Evolutionary conservation across 2,329 filamentous ascomycete species (phyloP).

Genomic region (Botryotinia convoluta): DNA sequence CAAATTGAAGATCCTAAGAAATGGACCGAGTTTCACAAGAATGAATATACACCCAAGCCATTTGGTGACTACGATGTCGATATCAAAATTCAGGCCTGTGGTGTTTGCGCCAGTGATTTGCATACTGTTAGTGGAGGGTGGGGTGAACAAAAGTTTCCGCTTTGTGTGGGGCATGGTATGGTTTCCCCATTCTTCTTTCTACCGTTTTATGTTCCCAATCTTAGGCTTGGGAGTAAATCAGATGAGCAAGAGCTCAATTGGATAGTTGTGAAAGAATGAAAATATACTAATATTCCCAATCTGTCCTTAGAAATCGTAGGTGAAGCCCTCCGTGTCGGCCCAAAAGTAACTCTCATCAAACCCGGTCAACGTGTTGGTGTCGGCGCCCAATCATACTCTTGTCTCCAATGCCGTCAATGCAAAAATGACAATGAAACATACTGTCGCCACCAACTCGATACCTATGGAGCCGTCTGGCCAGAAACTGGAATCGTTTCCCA

Average conservation of each 20-base stretch:
- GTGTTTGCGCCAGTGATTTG: slow-evolving; percentile 70
- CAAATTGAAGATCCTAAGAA: slow-evolving; percentile 46
- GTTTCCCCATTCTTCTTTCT: not conserved
- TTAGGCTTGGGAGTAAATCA: not conserved
- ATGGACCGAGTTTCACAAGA: slow-evolving; percentile 38
- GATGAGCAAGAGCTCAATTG: not conserved
- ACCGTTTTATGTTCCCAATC: not conserved
- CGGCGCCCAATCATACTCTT: slow-evolving; percentile 53
- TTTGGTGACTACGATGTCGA: slow-evolving; percentile 87
- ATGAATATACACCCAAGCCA: slow-evolving; percentile 74
- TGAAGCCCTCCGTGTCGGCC: slow-evolving; percentile 63
- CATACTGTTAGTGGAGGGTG: slow-evolving; percentile 65
- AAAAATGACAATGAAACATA: slow-evolving; percentile 56
- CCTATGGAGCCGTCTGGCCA: slow-evolving; percentile 50
- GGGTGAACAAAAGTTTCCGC: slow-evolving; percentile 50
- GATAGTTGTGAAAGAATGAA: not conserved
- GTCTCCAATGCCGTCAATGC: slow-evolving; percentile 54
- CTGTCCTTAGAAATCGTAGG: slow-evolving; percentile 61
- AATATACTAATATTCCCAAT: not conserved
- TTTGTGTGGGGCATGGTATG: slow-evolving; percentile 50
- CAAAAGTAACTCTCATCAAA: slow-evolving; percentile 58
- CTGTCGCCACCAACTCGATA: slow-evolving; percentile 50
- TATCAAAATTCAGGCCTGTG: slow-evolving; percentile 79
- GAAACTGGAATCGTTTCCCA: slow-evolving; percentile 59
- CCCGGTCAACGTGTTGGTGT: slow-evolving; percentile 54